Evolutionary conservation across 495 filamentous ascomycete genomes (phyloP).

Genomic region (Podospora australis): DNA sequence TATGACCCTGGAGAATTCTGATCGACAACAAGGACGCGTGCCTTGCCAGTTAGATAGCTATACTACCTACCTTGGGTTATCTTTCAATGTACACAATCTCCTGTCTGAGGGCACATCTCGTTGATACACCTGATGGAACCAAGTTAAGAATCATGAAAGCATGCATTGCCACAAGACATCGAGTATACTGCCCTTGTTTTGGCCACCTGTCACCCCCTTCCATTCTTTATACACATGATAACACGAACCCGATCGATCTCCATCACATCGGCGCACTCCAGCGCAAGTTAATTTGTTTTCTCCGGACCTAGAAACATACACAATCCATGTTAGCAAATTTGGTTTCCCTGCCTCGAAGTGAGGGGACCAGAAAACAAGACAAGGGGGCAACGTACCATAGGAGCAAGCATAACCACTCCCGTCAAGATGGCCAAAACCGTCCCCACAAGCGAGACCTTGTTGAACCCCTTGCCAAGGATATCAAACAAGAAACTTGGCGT

Average conservation of each 20-base stretch:
- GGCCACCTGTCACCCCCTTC: background rate
- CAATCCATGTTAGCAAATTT: constrained; percentile 3
- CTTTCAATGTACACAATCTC: no score
- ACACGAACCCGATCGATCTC: background rate
- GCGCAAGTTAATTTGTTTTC: constrained; percentile 23
- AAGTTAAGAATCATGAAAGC: no score
- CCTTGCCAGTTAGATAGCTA: no score
- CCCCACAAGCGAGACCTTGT: constrained; percentile 72
- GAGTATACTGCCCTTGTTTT: no score
- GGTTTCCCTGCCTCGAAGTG: background rate
- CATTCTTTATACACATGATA: background rate
- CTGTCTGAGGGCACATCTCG: no score
- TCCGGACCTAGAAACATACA: constrained; percentile 15
- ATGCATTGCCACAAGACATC: no score
- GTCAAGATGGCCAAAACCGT: constrained; percentile 73
- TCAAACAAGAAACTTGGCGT: constrained; percentile 85
- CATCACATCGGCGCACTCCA: constrained; percentile 19
- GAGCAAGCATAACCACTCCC: constrained; percentile 70
- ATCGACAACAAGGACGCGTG: no score
- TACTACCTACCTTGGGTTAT: no score
- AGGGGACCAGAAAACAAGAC: background rate
- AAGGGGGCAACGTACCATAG: constrained; percentile 62
- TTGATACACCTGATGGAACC: no score
- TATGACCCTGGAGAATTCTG: no score
- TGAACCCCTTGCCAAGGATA: constrained; percentile 86